Base-by-base conservation (phyloP, 1,139 yeast species). In the Kodamaea arcana region DNA sequence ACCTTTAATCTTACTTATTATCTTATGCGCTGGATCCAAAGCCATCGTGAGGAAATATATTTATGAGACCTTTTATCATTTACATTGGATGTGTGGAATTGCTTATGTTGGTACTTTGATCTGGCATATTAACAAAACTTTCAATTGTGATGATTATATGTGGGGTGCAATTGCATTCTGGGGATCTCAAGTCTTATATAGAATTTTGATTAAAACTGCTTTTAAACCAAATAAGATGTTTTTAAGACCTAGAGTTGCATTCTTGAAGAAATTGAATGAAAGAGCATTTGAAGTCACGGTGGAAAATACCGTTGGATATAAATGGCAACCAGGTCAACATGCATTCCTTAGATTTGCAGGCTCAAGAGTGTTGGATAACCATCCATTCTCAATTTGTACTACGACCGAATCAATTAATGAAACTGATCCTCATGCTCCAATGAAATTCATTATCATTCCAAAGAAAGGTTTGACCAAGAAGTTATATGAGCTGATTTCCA, bases 301-400 rank as follows among this genome's bases (percentile, higher is more conserved):
- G 14, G 56, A 56, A 15, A 66, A 70, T 36, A 49, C 56, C 9
- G 54, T 58, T 11, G 69, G 64, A 6, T 52, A 69, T 28, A 48
- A 49, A 13, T 78, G 84, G 83, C 47, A 37, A 22, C 79, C 84
- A 1, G 84, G 85, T 16, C 83, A 79, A 45, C 85, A 79, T 52
- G 60, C 78, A 14, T 77, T 63, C 47, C 57, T 79, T 22, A 62
- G 82, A 43, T 68, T 76, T 43, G 58, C 62, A 3, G 75, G 73
- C 0, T 49, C 66, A 8, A 64, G 71, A 41, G 45, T 67, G 20
- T 50, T 77, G 27, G 82, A 77, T 39, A 77, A 72, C 47, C 85
- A 79, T 53, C 85, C 85, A 9, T 79, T 79, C 50, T 76, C 83
- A 2, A 67, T 79, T n/a, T 52, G 73, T 21, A 65, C 74, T 3